Evolutionary conservation across 2,329 filamentous ascomycete species (phyloP).

Genomic region (Ophiostoma montium): DNA sequence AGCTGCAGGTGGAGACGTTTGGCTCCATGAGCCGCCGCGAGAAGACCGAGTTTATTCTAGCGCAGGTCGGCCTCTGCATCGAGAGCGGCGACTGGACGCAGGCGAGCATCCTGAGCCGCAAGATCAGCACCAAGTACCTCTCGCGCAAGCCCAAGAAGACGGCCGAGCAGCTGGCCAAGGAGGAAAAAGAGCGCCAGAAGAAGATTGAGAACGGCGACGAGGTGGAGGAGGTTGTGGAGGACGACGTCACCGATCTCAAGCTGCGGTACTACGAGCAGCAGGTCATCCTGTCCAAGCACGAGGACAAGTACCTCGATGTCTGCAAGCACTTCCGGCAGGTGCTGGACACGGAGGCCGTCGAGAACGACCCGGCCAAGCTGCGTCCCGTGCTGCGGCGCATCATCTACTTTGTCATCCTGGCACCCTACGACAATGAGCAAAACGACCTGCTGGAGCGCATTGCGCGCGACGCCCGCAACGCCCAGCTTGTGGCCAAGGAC

Average conservation of each 20-base stretch:
- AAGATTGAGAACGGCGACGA: constrained; percentile 69
- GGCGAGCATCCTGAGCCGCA: constrained; percentile 81
- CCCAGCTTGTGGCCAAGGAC: constrained; percentile 56
- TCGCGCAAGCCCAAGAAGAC: constrained; percentile 69
- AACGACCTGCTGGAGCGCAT: constrained; percentile 93
- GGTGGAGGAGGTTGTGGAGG: constrained; percentile 59
- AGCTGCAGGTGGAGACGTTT: constrained; percentile 97
- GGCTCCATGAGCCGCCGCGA: constrained; percentile 94
- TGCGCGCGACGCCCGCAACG: constrained; percentile 68
- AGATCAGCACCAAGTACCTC: constrained; percentile 93
- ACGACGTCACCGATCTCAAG: constrained; percentile 94
- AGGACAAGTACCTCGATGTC: constrained; percentile 90
- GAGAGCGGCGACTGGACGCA: constrained; percentile 94
- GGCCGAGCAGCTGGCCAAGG: constrained; percentile 77
- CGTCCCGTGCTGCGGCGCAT: constrained; percentile 82
- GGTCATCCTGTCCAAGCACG: constrained; percentile 88
- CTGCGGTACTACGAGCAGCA: constrained; percentile 95
- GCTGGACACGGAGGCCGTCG: constrained; percentile 86
- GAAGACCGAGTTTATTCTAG: constrained; percentile 97
- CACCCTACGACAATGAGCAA: constrained; percentile 96
- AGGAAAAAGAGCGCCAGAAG: constrained; percentile 76
- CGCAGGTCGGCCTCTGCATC: constrained; percentile 89
- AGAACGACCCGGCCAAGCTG: constrained; percentile 76
- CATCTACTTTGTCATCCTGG: constrained; percentile 94
- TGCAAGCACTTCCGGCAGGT: constrained; percentile 99